Conservation (phyloP, 768 basidiomycete species). For the Leucocoprinus birnbaumii region DNA sequence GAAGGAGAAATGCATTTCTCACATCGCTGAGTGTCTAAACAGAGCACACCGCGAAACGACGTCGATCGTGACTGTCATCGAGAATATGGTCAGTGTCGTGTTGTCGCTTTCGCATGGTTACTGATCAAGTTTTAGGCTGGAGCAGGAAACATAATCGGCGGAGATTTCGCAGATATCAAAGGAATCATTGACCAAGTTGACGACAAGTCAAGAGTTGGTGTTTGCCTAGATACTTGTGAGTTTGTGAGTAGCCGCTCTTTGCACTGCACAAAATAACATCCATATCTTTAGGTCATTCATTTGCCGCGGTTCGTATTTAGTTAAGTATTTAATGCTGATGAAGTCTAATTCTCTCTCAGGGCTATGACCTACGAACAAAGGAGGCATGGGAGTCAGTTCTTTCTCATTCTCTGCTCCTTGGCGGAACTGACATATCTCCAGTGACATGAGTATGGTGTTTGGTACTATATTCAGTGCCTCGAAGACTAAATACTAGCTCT, state of each 20-base stretch:
- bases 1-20: conserved; percentile 53
- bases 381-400: conserved; percentile 67
- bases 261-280: not conserved
- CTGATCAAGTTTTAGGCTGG: conserved; percentile 52
- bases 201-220: conserved; percentile 73
- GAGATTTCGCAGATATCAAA: conserved; percentile 63
- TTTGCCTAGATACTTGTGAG: conserved; percentile 84
- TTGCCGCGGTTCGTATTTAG: conserved; percentile 63
- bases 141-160: conserved; percentile 75
- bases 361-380: conserved; percentile 76
- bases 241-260: not conserved
- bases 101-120: not conserved
- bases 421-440: not conserved
- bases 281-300: conserved; percentile 58
- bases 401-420: not conserved
- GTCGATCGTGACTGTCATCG: conserved; percentile 62
- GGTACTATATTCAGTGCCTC: not conserved
- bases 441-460: conserved; percentile 4
- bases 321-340: not conserved
- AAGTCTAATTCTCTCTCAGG: conserved; percentile 33
- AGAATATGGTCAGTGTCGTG: conserved; percentile 69
- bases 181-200: conserved; percentile 67
- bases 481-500: not conserved
- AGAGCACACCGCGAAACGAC: conserved; percentile 61
- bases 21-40: conserved; percentile 74